A percentile compares a stretch with the other conserved stretches of the same genome.
Evolutionary conservation across 1,284 basidiomycete species (phyloP).

Genomic region (Ceratobasidium sp.): DNA sequence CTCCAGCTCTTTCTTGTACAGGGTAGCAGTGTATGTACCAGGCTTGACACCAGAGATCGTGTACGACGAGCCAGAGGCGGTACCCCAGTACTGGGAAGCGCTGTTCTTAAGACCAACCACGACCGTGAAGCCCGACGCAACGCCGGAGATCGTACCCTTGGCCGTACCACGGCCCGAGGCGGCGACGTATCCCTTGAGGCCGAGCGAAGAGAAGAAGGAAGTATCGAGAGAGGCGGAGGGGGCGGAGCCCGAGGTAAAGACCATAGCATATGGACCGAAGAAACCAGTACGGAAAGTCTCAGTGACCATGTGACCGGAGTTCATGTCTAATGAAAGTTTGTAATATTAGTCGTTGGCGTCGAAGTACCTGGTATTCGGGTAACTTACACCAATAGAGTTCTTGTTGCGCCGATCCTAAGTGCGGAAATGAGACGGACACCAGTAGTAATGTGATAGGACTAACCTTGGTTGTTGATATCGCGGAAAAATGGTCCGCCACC

Average conservation of each 20-base stretch:
- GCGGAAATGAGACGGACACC: not conserved
- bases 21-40: constrained; percentile 64
- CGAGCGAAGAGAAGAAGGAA: constrained; percentile 64
- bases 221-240: constrained; percentile 57
- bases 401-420: constrained; percentile 42
- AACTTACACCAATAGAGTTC: constrained; percentile 50
- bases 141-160: constrained; percentile 63
- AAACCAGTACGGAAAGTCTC: constrained; percentile 46
- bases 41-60: constrained; percentile 65
- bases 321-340: constrained; percentile 44
- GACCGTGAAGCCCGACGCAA: constrained; percentile 60
- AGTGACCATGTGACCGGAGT: constrained; percentile 49
- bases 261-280: constrained; percentile 50
- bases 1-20: constrained; percentile 64
- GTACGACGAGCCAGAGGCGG: constrained; percentile 61
- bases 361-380: not conserved
- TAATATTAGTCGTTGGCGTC: not conserved
- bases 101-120: constrained; percentile 62
- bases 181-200: constrained; percentile 63
- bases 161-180: constrained; percentile 64
- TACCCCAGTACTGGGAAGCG: constrained; percentile 64
- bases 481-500: constrained; percentile 61
- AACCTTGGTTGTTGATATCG: constrained; percentile 50
- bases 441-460: not conserved
- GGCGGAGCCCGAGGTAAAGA: constrained; percentile 44